Base-by-base conservation (phyloP, 768 basidiomycete genomes). In the Daedalea quercina region DNA sequence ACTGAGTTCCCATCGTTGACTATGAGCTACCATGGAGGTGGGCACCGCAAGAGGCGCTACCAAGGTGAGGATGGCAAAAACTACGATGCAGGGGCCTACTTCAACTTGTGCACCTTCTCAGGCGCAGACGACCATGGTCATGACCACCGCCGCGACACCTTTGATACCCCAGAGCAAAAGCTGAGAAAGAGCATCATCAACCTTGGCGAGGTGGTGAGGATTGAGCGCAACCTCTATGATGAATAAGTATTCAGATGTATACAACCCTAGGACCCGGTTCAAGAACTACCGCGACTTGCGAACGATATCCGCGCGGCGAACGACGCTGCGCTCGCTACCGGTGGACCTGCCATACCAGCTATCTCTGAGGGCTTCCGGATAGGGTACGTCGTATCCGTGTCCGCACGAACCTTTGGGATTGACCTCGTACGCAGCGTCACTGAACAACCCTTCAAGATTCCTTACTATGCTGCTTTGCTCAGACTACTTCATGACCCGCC, bases 391-490 rank as follows among this genome's bases (percentile, higher is more conserved):
- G 49, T 48, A 28, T 20, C 13, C 44, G 50, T 47, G 53, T 24
- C 37, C 34, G 7, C 19, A 40, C 7, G 13, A 15, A 8, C 17
- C 37, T 7, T 40, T 40, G 7, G 28, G 6, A 31, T 11, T 31
- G 28, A 31, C 28, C 37, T 40, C 37, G 37, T 40, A 3, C 43
- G 3, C 63, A 93, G 90, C 47, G 82, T 91, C 49, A 91, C 87
- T 0, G 91, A 97, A 69, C 88, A 96, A 61, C 94, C 94, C 0
- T 94, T 83, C 75, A 99, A 98, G 74, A 87, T 90, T 33, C 87
- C 92, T 0, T 88, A 84, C 64, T 94, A 93, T 69, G 90, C 90
- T 12, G 81, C 89, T 11, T 70, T 97, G 17, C 75, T 96, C 45
- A 78, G 84, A 20, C 69, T 83, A 35, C 72, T 97, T 35, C 77